Evolutionary conservation across 2,329 filamentous ascomycete species (phyloP), one percentile per base, ranked within the genome.

Genomic region (Onygenales sp.): DNA sequence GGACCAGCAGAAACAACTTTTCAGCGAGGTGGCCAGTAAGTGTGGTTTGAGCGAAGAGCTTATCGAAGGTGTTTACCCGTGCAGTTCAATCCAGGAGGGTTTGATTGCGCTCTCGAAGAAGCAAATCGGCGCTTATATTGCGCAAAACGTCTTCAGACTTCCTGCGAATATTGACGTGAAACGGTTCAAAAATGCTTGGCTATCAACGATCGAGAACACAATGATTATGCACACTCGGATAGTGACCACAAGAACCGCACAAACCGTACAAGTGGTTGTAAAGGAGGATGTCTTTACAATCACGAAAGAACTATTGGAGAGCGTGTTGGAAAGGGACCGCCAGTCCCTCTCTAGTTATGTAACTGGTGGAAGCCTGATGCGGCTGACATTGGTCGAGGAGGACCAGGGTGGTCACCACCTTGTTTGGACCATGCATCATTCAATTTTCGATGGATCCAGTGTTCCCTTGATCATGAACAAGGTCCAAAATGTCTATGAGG

Each of bases 181-280:
- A 1, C 67, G 62, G 1, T 73, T 95, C 48, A 74, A 73, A 56
- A 40, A 61, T 0, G 78, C 80, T 51, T 95, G 88, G 88, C 58
- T 70, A 2, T 62, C 67, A 1, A 80, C 90, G 72, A 68, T 80
- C 2, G 57, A 66, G 27, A 77, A 88, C 27, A 88, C 95, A 63
- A 80, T 79, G 1, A 91, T 94, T 34, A 69, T 95, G 7, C 77
- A 89, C n/a, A 93, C 90, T 0, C 82, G 79, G 57, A 95, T 95
- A 60, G 66, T 82, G 3, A 67, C 72, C 51, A 70, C 67, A 1
- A 65, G 65, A 2, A 58, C 62, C 4, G 62, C 62, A 49, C 63
- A 68, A 17, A 68, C 74, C 40, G 52, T 69, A 4, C 73, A 76
- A 56, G 70, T 69, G 6, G 69, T 75, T 6, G 49, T 74, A 5